A percentile compares a stretch with the other conserved stretches of the same genome.
Evolutionary conservation across 1,139 yeast genomes (phyloP).

Genomic region (Debaryomyces psychrophilus): DNA sequence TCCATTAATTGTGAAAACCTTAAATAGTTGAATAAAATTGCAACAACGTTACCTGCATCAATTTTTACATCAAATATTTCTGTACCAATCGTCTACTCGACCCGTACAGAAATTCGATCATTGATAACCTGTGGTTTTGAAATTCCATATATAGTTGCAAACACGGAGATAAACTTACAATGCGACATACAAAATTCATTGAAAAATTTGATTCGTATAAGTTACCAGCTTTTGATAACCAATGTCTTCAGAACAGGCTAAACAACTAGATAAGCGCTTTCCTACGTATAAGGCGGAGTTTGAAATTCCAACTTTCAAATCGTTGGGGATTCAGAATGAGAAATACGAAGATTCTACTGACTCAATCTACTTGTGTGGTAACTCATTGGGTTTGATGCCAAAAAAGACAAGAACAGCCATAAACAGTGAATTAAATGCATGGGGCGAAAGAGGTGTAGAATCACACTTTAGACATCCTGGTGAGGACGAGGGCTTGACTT

Average conservation of each 20-base stretch:
- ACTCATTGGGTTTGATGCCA: constrained; percentile 92
- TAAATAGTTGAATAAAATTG: no score
- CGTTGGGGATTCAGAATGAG: constrained; percentile 46
- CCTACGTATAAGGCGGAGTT: constrained; percentile 48
- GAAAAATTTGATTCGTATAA: background rate
- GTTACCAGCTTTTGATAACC: background rate
- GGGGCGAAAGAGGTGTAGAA: constrained; percentile 81
- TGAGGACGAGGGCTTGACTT: constrained; percentile 41
- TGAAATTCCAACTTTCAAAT: constrained; percentile 59
- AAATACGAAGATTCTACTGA: constrained; percentile 25
- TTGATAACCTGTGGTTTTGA: background rate
- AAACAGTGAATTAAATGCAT: constrained; percentile 70
- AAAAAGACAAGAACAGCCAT: constrained; percentile 58
- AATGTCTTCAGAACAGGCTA: constrained; percentile 24
- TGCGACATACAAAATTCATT: background rate
- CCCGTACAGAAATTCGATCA: background rate
- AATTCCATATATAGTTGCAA: background rate
- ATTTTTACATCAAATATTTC: no score
- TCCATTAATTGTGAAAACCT: no score
- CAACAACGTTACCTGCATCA: no score
- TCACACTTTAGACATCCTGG: constrained; percentile 77
- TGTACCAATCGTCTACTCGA: no score
- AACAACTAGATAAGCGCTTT: constrained; percentile 37
- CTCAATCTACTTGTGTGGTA: constrained; percentile 78
- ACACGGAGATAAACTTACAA: constrained; percentile 1